Evolutionary conservation across 2,329 filamentous ascomycete genomes (phyloP), one percentile per base, ranked within the genome.

Genomic region (Colletotrichum spinosum): DNA sequence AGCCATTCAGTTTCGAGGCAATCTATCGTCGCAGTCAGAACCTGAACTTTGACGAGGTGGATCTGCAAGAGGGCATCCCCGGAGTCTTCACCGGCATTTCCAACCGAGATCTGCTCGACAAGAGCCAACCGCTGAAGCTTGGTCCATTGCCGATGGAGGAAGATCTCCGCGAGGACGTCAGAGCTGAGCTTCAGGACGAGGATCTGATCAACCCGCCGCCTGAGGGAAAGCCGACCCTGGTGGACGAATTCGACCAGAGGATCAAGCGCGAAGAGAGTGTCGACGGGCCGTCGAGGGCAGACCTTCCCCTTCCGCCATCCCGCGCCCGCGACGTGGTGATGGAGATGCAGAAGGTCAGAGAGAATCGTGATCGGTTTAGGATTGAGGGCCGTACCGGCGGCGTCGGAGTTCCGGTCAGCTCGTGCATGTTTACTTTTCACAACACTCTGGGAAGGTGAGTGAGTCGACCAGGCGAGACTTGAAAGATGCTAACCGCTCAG

Each of bases 351-450:
- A 96, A 95, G 75, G 89, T 98, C 9, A 92, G 93, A 69, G 96
- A 99, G 77, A 93, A 97, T 73, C 89, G 96, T 25, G 95, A 98
- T 73, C 88, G 95, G 15, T 97, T 97, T 76, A 91, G 89, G 74
- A 95, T 98, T 62, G 92, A 97, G 65, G 88, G 90, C 17, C 88
- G 92, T 39, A 95, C 92, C 11, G 92, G 93, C 13, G 95, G 94
- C 8, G 86, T 94, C 55, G 93, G 94, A 12, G 88, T 93, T 59
- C 90, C 90, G 34, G 85, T 97, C 65, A 97, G 94, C 72, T 90
- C 97, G 33, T 96, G 93, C 82, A 98, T 98, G 92, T 97, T 97
- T 76, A 99, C 96, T 1, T 97, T 98, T 74, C 96, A 99, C 82
- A 99, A 99, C 77, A 97, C 93, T 0, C 90, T 94, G 68, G 94